These are phyloP conservation scores for Microsporum ferrugineum DNA, from an alignment of 2,329 filamentous ascomycete species.

Conservation along the genomic window DNA sequence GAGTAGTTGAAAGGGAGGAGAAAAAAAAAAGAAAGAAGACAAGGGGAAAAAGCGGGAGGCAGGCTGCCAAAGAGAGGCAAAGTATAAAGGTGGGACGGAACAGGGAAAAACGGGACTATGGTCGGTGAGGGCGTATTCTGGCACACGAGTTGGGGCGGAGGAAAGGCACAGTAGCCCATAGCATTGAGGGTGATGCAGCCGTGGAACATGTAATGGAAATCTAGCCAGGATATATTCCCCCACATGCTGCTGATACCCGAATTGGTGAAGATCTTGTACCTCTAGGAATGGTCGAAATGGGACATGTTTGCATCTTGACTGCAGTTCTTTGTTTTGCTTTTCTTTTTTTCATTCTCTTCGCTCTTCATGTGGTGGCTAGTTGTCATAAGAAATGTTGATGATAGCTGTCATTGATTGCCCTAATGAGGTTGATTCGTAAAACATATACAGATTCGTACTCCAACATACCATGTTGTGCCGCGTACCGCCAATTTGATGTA, in stretches of 20 bases:
- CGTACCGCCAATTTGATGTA: background rate
- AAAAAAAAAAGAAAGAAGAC: background rate
- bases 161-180: background rate
- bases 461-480: background rate
- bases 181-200: background rate
- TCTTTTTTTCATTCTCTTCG: background rate
- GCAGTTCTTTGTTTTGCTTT: background rate
- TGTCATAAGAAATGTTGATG: conserved; percentile 1
- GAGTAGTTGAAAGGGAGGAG: background rate
- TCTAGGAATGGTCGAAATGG: background rate
- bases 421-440: conserved; percentile 1
- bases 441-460: conserved; percentile 1
- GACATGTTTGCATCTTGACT: background rate
- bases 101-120: background rate
- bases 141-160: background rate
- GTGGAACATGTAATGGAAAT: background rate
- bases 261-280: background rate
- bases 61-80: background rate
- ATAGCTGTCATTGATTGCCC: background rate
- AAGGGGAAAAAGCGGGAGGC: background rate
- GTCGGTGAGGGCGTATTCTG: background rate
- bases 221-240: background rate
- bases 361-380: background rate
- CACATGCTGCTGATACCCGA: background rate
- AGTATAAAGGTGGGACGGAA: background rate